Base-by-base conservation (phyloP, 2,329 filamentous ascomycete species). In the Cadophora sp. region DNA sequence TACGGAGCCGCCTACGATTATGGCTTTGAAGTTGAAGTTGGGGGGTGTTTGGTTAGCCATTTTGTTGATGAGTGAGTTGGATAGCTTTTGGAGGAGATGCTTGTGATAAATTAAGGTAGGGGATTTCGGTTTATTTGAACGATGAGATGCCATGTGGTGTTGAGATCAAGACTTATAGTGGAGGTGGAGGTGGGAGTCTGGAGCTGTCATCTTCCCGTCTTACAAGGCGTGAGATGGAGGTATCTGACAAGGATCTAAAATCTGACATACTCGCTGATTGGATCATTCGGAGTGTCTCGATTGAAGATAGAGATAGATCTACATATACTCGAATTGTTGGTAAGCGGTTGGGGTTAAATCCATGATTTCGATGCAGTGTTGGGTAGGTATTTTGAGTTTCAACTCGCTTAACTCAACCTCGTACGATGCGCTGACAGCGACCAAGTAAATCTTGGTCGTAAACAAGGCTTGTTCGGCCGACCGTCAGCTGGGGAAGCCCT, bases 1-100 rank as follows among this genome's bases (percentile, higher is more conserved):
- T 18, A 74, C 64, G 0, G 67, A 70, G 4, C 72, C 73, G 27
- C 73, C 73, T 5, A 73, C 63, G 30, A 74, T 71, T 18, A 74
- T 64, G 9, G 65, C 70, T 55, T 66, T 69, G 65, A 74, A 73
- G 30, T 58, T 58, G 39, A 11, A 48, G 18, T 48, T 39, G 1
- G 36, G 45, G 45, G n/a, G n/a, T 48, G n/a, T 11, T 16, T 4
- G 53, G n/a, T 11, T 43, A 6, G 51, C 36, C 36, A 43, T 58
- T 4, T 22, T 58, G n/a, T n/a, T 48, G 20, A 22, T 11, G 18
- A 45, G 5, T 18, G 43, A 20, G 11, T 45, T 20, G 6, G n/a
- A 7, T 4, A 8, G n/a, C 14, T 45, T 45, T n/a, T 4, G 14
- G 14, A 1, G n/a, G 16, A 45, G 43, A 45, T 18, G 16, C 3